Base-by-base conservation (phyloP, 2,329 filamentous ascomycete species). In the Tricladium varicosporioides region DNA sequence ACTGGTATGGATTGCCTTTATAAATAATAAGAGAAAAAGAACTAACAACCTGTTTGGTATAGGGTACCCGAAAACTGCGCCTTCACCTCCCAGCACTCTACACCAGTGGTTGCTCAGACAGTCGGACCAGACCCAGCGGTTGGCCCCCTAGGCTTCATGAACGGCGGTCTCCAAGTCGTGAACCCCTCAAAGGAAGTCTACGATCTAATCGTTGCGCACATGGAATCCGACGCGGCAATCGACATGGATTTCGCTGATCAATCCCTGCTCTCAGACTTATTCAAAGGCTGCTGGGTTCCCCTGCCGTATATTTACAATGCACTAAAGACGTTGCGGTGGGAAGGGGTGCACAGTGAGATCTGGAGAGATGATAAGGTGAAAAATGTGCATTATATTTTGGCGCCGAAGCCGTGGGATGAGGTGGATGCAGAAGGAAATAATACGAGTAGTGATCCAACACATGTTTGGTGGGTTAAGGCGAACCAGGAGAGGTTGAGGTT, bases 231-330 rank as follows among this genome's bases (percentile, higher is more conserved):
- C 2, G 71, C 77, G 42, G 77, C 75, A 9, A 73, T 70, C 22
- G 70, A 72, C 60, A 78, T 82, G 72, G 77, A 79, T 61, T 86
- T 86, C 61, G 78, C 83, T 31, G 83, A 86, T 66, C 83, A 86
- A 72, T 78, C 75, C 32, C 73, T 86, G 48, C 75, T 86, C 16
- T 78, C 79, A 2, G 78, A 80, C 49, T 70, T 84, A 18, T 86
- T 81, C 71, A 70, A 70, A 10, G 78, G 75, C 33, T 74, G 80
- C 33, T 86, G 83, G 83, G 78, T 81, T 11, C 68, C 79, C 5
- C 72, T 86, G 63, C 81, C 82, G 1, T 86, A 85, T 63, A 72
- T 78, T 13, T 86, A 85, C 69, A 86, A 86, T 62, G 83, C 81
- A 9, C 76, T 86, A 60, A 85, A 86, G 77, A 85, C 83, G 14